A percentile compares a stretch with the other conserved stretches of the same genome.
These are phyloP conservation scores for Phialocephala sp. DNA, from an alignment of 2,329 filamentous ascomycete species.

Conservation along the genomic window DNA sequence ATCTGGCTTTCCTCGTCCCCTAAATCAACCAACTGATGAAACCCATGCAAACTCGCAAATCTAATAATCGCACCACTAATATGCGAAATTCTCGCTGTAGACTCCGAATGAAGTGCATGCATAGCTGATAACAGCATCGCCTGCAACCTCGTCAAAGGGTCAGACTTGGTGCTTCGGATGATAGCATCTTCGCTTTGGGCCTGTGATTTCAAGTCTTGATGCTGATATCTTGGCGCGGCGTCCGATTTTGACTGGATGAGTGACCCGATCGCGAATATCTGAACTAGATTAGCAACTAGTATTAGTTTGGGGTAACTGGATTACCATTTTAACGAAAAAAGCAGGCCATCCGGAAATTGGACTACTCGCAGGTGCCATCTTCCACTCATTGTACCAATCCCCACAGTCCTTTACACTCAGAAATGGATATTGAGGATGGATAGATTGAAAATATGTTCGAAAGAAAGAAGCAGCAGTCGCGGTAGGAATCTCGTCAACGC, in stretches of 20 bases:
- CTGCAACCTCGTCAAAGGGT: slow-evolving; percentile 22
- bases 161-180: slow-evolving; percentile 18
- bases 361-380: slow-evolving; percentile 16
- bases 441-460: slow-evolving; percentile 23
- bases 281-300: neutral
- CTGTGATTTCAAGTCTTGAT: slow-evolving; percentile 28
- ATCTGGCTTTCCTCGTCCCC: slow-evolving; percentile 20
- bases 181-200: slow-evolving; percentile 24
- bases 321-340: slow-evolving; percentile 25
- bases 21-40: slow-evolving; percentile 20
- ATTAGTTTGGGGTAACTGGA: neutral
- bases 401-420: slow-evolving; percentile 23
- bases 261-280: slow-evolving; percentile 24
- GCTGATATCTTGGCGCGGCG: slow-evolving; percentile 22
- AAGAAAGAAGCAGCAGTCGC: slow-evolving; percentile 26
- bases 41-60: slow-evolving; percentile 24
- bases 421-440: slow-evolving; percentile 28
- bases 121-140: slow-evolving; percentile 28
- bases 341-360: slow-evolving; percentile 23
- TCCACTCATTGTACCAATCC: slow-evolving; percentile 23
- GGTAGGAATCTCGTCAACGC: slow-evolving; percentile 23
- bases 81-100: slow-evolving; percentile 20
- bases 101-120: slow-evolving; percentile 28
- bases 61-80: slow-evolving; percentile 25
- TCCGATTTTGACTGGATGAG: slow-evolving; percentile 26